These are phyloP conservation scores for Aspergillus floridensis DNA, from an alignment of 2,329 filamentous ascomycete genomes.

Conservation along the genomic window DNA sequence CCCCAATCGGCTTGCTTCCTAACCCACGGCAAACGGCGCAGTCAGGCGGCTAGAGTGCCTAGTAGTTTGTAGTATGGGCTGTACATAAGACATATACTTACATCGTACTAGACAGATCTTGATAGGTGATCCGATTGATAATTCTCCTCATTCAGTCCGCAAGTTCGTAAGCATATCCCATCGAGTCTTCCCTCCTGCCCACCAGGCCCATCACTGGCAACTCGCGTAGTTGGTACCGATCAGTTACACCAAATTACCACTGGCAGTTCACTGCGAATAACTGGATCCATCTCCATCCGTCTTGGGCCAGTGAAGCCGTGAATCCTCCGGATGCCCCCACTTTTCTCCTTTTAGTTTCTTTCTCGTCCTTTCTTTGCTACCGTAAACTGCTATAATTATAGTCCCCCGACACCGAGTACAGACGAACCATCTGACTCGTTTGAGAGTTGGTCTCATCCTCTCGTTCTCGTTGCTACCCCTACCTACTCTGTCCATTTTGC, in stretches of 20 bases:
- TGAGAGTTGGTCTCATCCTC: constrained; percentile 7
- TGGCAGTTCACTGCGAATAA: background rate
- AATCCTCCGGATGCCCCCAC: constrained; percentile 7
- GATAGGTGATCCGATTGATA: background rate
- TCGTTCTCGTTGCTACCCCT: constrained; percentile 4
- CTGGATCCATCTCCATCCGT: constrained; percentile 1
- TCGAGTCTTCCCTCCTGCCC: too few species aligned
- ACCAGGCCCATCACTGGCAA: background rate
- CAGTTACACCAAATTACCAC: background rate
- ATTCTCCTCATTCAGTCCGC: background rate
- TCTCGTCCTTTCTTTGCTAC: constrained; percentile 9
- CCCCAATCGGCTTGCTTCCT: constrained; percentile 10
- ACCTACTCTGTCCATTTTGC: too few species aligned
- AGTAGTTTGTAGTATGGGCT: background rate
- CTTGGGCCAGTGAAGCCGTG: background rate
- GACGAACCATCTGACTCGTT: constrained; percentile 15
- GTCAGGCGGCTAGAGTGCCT: background rate
- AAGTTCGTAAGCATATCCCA: too few species aligned
- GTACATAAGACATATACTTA: too few species aligned
- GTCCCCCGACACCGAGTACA: constrained; percentile 12
- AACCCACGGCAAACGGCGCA: constrained; percentile 3
- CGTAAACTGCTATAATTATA: constrained; percentile 14
- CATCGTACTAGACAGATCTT: background rate
- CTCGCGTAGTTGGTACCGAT: background rate
- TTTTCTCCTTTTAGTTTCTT: constrained; percentile 8